Base-by-base conservation (phyloP, 2,329 filamentous ascomycete genomes). In the Teratosphaeria viscida region DNA sequence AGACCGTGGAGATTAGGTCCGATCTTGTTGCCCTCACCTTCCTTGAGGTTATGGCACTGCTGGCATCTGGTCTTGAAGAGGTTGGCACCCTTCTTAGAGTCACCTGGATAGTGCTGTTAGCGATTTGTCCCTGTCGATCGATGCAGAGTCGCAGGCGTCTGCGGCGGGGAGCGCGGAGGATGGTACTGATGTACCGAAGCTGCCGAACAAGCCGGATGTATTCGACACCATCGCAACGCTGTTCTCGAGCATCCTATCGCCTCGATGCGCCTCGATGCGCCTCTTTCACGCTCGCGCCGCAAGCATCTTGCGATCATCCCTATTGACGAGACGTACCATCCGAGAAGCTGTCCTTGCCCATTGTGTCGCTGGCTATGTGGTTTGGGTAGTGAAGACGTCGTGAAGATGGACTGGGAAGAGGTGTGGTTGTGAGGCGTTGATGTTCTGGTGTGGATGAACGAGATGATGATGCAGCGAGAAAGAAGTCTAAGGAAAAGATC, bases 21-120 rank as follows among this genome's bases (percentile, higher is more conserved):
- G 79, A 96, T 90, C 87, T 97, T 97, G 90, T 96, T 95, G 80
- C 85, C 85, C 79, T 92, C 94, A 72, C 83, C 88, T 66, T 82
- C 83, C 79, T 95, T 91, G 76, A 96, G 82, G 78, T 90, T 97
- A 84, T 99, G 94, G 89, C 94, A 99, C 82, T 96, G 91, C 69
- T 90, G 89, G 83, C 94, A 99, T 77, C 94, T 88, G 70, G 92
- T 97, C 84, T 96, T 96, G 90, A 97, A 97, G 76, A 97, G 90
- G 83, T 87, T 89, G 79, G 91, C 92, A 85, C 92, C 92, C 88
- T 96, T 96, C 83, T 92, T 91, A 74, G 82, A 74, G 79, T 96
- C 91, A 83, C 91, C 92, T 96, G 73, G 52, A 68, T 39, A 35
- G 16, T 23, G n/a, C 5, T 34, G 19, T 58, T 27, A 58, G 56